phyloP scores from a whole-genome alignment of 2,329 filamentous ascomycete species.

The Lasiodiplodia sp. region DNA sequence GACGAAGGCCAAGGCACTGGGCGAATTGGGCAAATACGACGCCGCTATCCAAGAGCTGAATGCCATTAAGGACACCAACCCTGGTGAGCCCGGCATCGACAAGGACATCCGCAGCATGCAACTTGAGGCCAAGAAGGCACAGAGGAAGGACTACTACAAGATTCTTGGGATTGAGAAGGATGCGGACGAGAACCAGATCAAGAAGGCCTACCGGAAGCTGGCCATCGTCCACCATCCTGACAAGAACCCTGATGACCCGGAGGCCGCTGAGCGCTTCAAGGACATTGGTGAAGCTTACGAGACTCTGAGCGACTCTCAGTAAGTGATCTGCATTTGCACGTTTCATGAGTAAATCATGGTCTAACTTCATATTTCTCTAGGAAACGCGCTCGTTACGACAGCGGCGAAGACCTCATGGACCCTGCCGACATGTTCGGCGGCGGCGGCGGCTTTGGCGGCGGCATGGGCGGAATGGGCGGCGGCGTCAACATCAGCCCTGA shows the following conservation, averaged over 20 bases:
- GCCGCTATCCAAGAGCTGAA: slow-evolving; percentile 91
- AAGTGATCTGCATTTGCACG: slow-evolving; percentile 54
- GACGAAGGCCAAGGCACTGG: slow-evolving; percentile 90
- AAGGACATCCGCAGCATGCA: slow-evolving; percentile 91
- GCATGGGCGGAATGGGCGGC: slow-evolving; percentile 46
- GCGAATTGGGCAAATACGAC: slow-evolving; percentile 88
- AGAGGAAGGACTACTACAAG: slow-evolving; percentile 99
- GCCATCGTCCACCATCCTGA: slow-evolving; percentile 95
- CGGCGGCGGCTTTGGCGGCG: slow-evolving; percentile 52
- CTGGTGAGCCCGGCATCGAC: slow-evolving; percentile 77
- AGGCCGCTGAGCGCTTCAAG: slow-evolving; percentile 93
- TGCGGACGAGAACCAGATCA: slow-evolving; percentile 83
- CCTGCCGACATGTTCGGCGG: slow-evolving; percentile 83
- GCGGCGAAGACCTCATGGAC: slow-evolving; percentile 88
- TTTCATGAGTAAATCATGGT: not conserved
- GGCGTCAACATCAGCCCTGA: slow-evolving; percentile 59
- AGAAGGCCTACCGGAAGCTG: slow-evolving; percentile 95
- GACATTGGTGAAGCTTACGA: slow-evolving; percentile 98
- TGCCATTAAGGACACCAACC: slow-evolving; percentile 80
- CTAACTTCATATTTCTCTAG: slow-evolving; percentile 39
- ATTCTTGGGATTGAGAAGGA: slow-evolving; percentile 89
- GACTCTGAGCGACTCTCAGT: slow-evolving; percentile 91
- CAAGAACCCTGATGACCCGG: slow-evolving; percentile 89
- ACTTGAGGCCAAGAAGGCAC: slow-evolving; percentile 95
- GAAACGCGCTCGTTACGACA: slow-evolving; percentile 90